A percentile compares a stretch with the other conserved stretches of the same genome.
Evolutionary conservation across 2,329 filamentous ascomycete genomes (phyloP).

Genomic region (Aspergillus sp.): DNA sequence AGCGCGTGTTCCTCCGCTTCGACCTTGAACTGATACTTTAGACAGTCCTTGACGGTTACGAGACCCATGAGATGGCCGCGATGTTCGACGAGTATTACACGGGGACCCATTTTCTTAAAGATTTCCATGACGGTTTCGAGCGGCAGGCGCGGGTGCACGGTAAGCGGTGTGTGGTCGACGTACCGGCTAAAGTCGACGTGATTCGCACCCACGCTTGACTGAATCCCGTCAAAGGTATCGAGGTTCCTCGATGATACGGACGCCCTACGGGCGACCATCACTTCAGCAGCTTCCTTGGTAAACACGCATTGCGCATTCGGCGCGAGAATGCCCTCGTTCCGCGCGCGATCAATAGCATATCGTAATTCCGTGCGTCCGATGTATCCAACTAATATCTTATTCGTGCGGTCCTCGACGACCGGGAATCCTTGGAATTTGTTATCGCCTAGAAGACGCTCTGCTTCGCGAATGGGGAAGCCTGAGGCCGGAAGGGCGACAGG

Average conservation of each 20-base stretch:
- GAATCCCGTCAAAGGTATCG: slow-evolving; percentile 55
- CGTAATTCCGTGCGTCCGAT: slow-evolving; percentile 86
- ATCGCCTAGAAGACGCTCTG: slow-evolving; percentile 68
- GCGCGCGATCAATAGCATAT: slow-evolving; percentile 79
- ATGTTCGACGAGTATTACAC: slow-evolving; percentile 88
- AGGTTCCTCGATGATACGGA: slow-evolving; percentile 21
- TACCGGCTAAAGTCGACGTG: slow-evolving; percentile 77
- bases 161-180: slow-evolving; percentile 81
- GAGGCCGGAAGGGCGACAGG: slow-evolving; percentile 66
- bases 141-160: slow-evolving; percentile 81
- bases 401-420: slow-evolving; percentile 67
- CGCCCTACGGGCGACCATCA: slow-evolving; percentile 24
- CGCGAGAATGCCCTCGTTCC: slow-evolving; percentile 60
- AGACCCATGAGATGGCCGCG: slow-evolving; percentile 75
- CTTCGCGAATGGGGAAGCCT: slow-evolving; percentile 66
- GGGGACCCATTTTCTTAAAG: slow-evolving; percentile 94
- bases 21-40: slow-evolving; percentile 95
- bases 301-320: slow-evolving; percentile 70
- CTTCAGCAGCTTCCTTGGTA: slow-evolving; percentile 44
- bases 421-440: slow-evolving; percentile 90
- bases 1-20: slow-evolving; percentile 69
- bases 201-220: slow-evolving; percentile 49
- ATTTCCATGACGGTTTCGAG: slow-evolving; percentile 98
- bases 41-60: slow-evolving; percentile 92
- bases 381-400: slow-evolving; percentile 75